Conservation (phyloP, 345 rosid species). For the Trapa bicornis region DNA sequence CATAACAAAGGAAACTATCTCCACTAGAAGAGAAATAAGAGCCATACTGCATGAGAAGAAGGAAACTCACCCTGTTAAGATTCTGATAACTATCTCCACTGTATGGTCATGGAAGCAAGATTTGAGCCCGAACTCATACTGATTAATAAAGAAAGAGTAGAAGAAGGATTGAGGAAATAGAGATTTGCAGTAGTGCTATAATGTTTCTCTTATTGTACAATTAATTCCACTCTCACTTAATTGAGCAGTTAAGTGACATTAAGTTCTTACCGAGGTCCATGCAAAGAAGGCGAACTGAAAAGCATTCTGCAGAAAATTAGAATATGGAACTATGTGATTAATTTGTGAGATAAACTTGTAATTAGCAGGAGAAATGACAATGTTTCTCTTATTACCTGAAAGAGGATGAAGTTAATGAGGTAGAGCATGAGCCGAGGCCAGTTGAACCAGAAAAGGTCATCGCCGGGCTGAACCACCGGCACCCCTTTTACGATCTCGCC, state of each 20-base stretch:
- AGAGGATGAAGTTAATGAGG: slow-evolving; percentile 77
- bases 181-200: not conserved
- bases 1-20: not conserved
- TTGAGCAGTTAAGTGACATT: no score
- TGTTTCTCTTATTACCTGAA: slow-evolving; percentile 41
- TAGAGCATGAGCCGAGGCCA: slow-evolving; percentile 62
- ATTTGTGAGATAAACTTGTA: no score
- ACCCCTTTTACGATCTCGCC: slow-evolving; percentile 70
- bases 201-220: no score
- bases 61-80: slow-evolving; percentile 51
- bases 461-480: slow-evolving; percentile 72
- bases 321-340: not conserved
- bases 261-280: slow-evolving; percentile 58
- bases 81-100: slow-evolving; percentile 45
- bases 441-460: slow-evolving; percentile 84
- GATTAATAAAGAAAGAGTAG: not conserved
- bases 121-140: slow-evolving; percentile 46
- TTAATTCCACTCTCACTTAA: no score
- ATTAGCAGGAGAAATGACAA: not conserved
- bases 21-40: not conserved
- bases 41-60: not conserved
- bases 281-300: slow-evolving; percentile 77
- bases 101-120: slow-evolving; percentile 50
- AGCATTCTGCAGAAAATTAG: slow-evolving; percentile 48
- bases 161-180: not conserved